These are phyloP conservation scores for Sporobolomyces phaffii DNA, from an alignment of 768 basidiomycete genomes.

Conservation along the genomic window DNA sequence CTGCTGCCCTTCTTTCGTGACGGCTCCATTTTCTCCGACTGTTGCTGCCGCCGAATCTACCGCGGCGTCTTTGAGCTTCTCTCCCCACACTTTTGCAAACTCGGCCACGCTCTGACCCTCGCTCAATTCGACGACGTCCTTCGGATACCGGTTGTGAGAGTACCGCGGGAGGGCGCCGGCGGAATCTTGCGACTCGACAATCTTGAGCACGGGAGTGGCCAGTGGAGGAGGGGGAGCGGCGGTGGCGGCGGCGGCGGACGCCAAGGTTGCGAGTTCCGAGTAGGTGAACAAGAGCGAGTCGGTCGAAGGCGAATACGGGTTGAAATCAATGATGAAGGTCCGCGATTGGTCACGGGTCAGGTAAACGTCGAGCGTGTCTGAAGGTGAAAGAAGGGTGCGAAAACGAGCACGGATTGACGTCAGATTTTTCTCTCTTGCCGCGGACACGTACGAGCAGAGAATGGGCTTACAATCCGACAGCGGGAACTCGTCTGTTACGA, in stretches of 20 bases:
- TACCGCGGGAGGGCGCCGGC: conserved; percentile 63
- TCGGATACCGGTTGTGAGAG: conserved; percentile 84
- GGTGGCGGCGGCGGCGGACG: conserved; percentile 33
- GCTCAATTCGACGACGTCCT: conserved; percentile 76
- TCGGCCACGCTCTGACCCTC: conserved; percentile 65
- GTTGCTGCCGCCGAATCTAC: background rate
- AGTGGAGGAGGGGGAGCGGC: conserved; percentile 11
- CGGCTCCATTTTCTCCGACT: background rate
- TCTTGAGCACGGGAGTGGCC: conserved; percentile 10
- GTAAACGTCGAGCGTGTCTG: conserved; percentile 80
- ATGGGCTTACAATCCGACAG: conserved; percentile 63
- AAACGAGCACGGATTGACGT: background rate
- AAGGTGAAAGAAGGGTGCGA: background rate
- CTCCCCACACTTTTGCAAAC: conserved; percentile 57
- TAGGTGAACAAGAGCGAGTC: conserved; percentile 82
- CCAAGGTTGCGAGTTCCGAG: conserved; percentile 67
- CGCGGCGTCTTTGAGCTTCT: conserved; percentile 44
- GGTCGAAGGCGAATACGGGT: conserved; percentile 78
- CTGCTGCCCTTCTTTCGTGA: no score
- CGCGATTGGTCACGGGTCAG: conserved; percentile 71
- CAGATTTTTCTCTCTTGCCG: no score
- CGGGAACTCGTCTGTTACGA: conserved; percentile 60
- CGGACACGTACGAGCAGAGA: no score
- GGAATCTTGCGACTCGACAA: conserved; percentile 44
- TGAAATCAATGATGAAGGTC: conserved; percentile 83